A percentile compares a stretch with the other conserved stretches of the same genome.
phyloP scores from a whole-genome alignment of 1,284 basidiomycete genomes.

The Puccinia hordei region DNA sequence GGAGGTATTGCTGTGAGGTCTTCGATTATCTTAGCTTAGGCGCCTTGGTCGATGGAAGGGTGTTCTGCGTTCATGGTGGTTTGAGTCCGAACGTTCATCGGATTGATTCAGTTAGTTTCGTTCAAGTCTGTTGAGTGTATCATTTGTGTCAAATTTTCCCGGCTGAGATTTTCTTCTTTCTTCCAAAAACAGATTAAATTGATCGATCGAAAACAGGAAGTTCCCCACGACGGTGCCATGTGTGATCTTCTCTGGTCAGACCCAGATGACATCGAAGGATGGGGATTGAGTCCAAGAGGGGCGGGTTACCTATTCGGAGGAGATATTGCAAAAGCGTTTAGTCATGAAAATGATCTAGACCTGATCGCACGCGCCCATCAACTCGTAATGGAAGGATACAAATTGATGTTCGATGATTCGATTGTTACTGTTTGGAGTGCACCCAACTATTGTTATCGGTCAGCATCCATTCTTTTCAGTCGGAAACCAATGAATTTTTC shows the following conservation, averaged over 20 bases:
- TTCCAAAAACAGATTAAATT: conserved; percentile 72
- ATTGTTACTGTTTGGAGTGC: conserved; percentile 99
- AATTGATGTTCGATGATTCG: conserved; percentile 92
- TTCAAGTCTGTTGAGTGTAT: conserved; percentile 3
- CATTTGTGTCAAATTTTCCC: neutral
- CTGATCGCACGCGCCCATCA: conserved; percentile 96
- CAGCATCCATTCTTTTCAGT: conserved; percentile 54
- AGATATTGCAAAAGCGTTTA: conserved; percentile 86
- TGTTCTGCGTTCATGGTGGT: conserved; percentile 90
- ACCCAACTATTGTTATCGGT: conserved; percentile 97
- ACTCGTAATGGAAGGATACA: conserved; percentile 97
- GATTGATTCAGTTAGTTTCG: conserved; percentile 52
- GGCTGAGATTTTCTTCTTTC: neutral
- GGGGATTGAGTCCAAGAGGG: conserved; percentile 95
- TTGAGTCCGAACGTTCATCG: conserved; percentile 65
- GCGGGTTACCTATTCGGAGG: conserved; percentile 93
- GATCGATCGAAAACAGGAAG: conserved; percentile 96
- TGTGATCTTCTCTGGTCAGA: conserved; percentile 98
- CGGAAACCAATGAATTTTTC: neutral
- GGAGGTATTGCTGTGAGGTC: conserved; percentile 97
- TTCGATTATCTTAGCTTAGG: conserved; percentile 94
- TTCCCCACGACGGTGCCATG: conserved; percentile 99
- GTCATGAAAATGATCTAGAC: conserved; percentile 87
- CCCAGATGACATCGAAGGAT: conserved; percentile 90
- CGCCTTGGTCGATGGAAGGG: conserved; percentile 91